Percentiles rank a stretch among this genome's conserved stretches.
Evolutionary conservation across 2,329 filamentous ascomycete species (phyloP).

Genomic region (Colletotrichum musicola): DNA sequence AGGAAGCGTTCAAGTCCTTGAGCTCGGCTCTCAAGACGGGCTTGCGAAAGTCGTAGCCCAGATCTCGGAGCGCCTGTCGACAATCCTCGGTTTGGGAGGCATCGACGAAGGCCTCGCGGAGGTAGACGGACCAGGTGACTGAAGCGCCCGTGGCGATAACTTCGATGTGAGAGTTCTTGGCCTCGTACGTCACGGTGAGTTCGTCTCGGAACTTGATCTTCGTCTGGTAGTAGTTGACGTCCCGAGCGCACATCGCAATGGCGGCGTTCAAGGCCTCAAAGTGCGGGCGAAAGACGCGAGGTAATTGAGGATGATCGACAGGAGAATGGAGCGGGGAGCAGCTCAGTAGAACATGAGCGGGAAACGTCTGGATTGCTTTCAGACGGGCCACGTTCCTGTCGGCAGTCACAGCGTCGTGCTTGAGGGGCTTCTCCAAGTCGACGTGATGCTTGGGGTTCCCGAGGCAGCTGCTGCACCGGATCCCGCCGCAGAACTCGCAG

Average conservation of each 20-base stretch:
- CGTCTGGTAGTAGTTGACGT: constrained; percentile 20
- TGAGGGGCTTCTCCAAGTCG: constrained; percentile 12
- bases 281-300: neutral
- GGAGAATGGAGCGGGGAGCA: no score
- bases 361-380: neutral
- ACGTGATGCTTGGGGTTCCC: constrained; percentile 55
- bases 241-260: constrained; percentile 4
- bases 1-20: neutral
- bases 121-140: constrained; percentile 38
- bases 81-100: neutral
- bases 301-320: no score
- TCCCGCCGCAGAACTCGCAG: constrained; percentile 50
- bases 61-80: neutral
- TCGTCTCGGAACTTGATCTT: constrained; percentile 30
- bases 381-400: neutral
- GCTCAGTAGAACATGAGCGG: constrained; percentile 3
- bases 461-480: constrained; percentile 52
- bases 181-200: constrained; percentile 34
- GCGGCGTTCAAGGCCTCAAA: constrained; percentile 5
- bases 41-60: constrained; percentile 21
- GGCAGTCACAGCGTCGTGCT: neutral
- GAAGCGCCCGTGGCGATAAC: constrained; percentile 19
- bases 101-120: constrained; percentile 14
- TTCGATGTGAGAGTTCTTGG: constrained; percentile 21
- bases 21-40: constrained; percentile 23